Conservation (phyloP, 2,329 filamentous ascomycete genomes). For the Nakataea oryzae region DNA sequence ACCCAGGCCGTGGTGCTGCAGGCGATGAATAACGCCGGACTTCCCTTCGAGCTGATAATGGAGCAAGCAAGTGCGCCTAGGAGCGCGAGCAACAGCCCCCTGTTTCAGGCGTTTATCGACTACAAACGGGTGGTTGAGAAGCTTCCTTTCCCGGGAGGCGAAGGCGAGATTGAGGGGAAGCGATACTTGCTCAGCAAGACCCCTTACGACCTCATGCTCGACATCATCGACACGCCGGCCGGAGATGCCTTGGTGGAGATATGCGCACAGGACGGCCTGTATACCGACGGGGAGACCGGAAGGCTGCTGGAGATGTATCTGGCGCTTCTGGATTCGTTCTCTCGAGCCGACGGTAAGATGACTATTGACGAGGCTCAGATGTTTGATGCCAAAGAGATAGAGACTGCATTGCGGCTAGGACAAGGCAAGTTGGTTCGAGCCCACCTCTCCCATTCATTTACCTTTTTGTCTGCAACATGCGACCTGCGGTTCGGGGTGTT, state of each 20-base stretch:
- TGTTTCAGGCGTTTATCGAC: slow-evolving; percentile 1
- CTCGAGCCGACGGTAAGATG: neutral
- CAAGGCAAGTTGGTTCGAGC: neutral
- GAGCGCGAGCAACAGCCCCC: neutral
- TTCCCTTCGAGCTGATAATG: neutral
- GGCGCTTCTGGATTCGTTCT: neutral
- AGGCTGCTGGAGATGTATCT: neutral
- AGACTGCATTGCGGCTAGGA: neutral
- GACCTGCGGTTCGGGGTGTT: neutral
- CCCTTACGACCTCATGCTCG: slow-evolving; percentile 1
- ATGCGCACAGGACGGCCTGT: neutral
- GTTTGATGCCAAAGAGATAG: neutral
- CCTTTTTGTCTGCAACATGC: no score
- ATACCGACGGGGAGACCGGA: neutral
- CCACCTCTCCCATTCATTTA: neutral
- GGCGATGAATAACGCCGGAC: neutral
- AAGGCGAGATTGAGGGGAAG: neutral
- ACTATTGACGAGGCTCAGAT: neutral
- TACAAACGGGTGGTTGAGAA: neutral
- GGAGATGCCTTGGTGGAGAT: neutral
- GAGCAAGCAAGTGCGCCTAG: neutral
- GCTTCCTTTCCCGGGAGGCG: neutral
- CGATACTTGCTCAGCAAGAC: neutral
- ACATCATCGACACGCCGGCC: slow-evolving; percentile 1
- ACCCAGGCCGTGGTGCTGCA: neutral